Base-by-base conservation (phyloP, 2,329 filamentous ascomycete species). In the Penicillium sp. region DNA sequence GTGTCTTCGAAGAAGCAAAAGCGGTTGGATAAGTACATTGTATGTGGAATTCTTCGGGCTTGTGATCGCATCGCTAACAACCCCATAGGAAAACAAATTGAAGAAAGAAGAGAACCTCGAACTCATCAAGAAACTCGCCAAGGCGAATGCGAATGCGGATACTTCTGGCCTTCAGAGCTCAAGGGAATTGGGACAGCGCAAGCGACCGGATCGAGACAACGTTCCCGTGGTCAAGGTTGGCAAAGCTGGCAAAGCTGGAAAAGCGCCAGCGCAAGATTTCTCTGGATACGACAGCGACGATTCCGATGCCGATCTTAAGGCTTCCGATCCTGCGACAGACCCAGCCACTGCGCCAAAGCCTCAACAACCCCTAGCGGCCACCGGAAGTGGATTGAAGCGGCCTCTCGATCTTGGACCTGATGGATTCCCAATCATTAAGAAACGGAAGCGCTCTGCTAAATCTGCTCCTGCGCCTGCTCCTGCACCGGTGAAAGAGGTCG, bases 31-130 rank as follows among this genome's bases (percentile, higher is more conserved):
- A 88, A 89, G 69, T 89, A 89, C 63, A 86, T 89, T 72, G 83
- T 84, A 71, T 33, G 78, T 72, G 54, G 7, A 42, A 39, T 5
- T 31, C 5, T 23, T 39, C 25, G 14, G 14, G 10, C n/a, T 13
- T 39, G 31, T 19, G 25, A 21, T 4, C n/a, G 25, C 29, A 7
- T 48, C 37, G 31, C 62, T 72, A 58, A 69, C 59, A 42, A n/a
- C 21, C 19, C 43, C 43, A 29, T 67, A 84, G 82, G 93, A 98
- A 68, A 95, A 85, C 57, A 99, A 99, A 81, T 80, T 99, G 46
- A 90, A 88, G 74, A 97, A 96, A 74, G 95, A 99, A 71, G 93
- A 98, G 74, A 96, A 91, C 68, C 82, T 91, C 27, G 89, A 87
- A 55, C 80, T 99, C 29, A 82, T 98, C 66, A 90, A 90, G 70